Conservation (phyloP, 371 early-diverging fungal genomes). For the Zychaea mexicana region DNA sequence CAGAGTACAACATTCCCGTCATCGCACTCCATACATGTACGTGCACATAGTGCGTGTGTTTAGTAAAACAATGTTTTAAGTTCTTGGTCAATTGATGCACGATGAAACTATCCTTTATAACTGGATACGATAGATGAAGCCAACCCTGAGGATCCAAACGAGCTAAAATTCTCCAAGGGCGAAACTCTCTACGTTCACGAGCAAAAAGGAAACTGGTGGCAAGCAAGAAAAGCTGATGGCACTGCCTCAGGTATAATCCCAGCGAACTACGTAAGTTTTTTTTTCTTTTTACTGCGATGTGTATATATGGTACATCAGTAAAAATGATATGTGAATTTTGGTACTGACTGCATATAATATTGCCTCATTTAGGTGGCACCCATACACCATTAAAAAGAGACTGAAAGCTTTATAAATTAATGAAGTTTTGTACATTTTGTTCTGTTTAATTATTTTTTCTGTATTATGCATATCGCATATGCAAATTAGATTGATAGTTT, state of each 20-base stretch:
- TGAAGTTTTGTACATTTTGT: constrained; percentile 2
- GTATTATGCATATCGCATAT: too few relatives aligned
- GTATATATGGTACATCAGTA: neutral
- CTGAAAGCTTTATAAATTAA: too few relatives aligned
- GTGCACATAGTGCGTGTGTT: too few relatives aligned
- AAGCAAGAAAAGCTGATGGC: constrained; percentile 83
- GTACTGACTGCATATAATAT: neutral
- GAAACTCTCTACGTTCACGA: constrained; percentile 84
- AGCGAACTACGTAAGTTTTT: constrained; percentile 75
- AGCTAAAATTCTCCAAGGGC: constrained; percentile 85
- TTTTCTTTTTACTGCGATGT: neutral
- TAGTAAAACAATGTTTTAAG: too few relatives aligned
- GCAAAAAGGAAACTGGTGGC: constrained; percentile 95
- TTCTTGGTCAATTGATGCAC: too few relatives aligned
- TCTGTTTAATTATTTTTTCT: neutral
- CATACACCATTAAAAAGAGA: neutral
- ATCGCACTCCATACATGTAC: constrained; percentile 45
- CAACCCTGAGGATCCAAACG: constrained; percentile 86
- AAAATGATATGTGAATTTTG: neutral
- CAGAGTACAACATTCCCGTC: constrained; percentile 39
- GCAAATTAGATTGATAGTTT: too few relatives aligned
- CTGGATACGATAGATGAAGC: too few relatives aligned
- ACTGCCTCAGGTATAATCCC: constrained; percentile 83
- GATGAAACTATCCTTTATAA: too few relatives aligned
- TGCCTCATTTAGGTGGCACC: neutral